A percentile compares a stretch with the other conserved stretches of the same genome.
Evolutionary conservation across 208 protist genomes (phyloP).

Genomic region (Herpetomonas muscarum): DNA sequence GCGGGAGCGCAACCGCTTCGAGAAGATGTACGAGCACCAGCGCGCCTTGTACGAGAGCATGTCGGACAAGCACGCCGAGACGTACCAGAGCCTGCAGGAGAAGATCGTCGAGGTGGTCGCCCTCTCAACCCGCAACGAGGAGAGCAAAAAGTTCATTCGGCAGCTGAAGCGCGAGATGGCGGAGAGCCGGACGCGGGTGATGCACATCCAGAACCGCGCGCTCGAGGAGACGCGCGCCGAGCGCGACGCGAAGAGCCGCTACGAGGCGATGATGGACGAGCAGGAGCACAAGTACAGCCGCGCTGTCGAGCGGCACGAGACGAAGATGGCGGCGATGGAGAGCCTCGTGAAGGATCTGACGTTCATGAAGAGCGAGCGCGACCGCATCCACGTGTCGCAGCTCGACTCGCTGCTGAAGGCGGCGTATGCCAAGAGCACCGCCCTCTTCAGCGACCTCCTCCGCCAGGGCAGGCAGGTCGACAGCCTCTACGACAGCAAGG

Average conservation of each 20-base stretch:
- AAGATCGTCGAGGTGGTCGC: slow-evolving; percentile 87
- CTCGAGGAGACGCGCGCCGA: slow-evolving; percentile 62
- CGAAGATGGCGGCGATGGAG: slow-evolving; percentile 61
- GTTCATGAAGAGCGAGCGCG: slow-evolving; percentile 47
- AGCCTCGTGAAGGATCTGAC: slow-evolving; percentile 74
- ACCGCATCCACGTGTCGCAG: slow-evolving; percentile 66
- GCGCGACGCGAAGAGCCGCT: slow-evolving; percentile 38
- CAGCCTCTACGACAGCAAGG: slow-evolving; percentile 60
- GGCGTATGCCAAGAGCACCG: slow-evolving; percentile 79
- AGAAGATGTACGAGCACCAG: slow-evolving; percentile 90
- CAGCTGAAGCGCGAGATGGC: slow-evolving; percentile 86
- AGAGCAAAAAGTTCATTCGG: slow-evolving; percentile 87
- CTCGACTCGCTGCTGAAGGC: slow-evolving; percentile 81
- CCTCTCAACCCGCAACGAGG: slow-evolving; percentile 82
- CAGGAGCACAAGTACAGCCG: slow-evolving; percentile 53
- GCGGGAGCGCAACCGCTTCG: slow-evolving; percentile 69
- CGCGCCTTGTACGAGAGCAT: slow-evolving; percentile 80
- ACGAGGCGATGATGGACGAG: slow-evolving; percentile 54
- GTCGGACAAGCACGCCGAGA: slow-evolving; percentile 63
- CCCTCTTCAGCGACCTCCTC: slow-evolving; percentile 79
- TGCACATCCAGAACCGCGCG: slow-evolving; percentile 78
- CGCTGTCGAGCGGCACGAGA: slow-evolving; percentile 57
- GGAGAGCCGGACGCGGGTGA: slow-evolving; percentile 69
- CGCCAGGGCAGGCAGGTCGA: slow-evolving; percentile 74
- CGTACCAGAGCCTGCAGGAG: slow-evolving; percentile 71